Percentiles rank a stretch among this genome's conserved stretches.
Conservation (phyloP, 768 basidiomycete species). For the Naganishia antarctica region DNA sequence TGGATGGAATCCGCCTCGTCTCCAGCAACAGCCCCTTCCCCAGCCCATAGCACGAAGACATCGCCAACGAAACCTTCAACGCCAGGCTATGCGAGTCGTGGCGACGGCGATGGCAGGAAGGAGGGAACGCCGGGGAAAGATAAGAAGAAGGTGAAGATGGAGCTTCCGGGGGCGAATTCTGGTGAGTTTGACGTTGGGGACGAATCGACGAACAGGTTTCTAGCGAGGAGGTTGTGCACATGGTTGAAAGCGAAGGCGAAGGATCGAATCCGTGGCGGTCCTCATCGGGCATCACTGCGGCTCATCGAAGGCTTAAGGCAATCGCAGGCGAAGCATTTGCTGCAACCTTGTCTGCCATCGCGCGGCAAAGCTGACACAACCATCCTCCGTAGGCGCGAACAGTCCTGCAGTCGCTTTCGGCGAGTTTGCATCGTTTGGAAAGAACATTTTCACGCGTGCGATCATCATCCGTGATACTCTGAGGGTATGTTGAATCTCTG, state of each 20-base stretch:
- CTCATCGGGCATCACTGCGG: too few relatives aligned
- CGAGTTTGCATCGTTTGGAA: conserved; percentile 16
- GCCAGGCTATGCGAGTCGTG: not conserved
- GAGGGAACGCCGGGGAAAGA: not conserved
- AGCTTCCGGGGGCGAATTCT: not conserved
- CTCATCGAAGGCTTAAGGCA: too few relatives aligned
- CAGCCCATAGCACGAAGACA: not conserved
- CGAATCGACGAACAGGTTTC: too few relatives aligned
- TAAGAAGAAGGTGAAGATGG: conserved; percentile 15
- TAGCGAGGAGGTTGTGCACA: too few relatives aligned
- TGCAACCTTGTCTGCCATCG: too few relatives aligned
- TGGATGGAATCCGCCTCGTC: conserved; percentile 11
- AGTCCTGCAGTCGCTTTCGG: conserved; percentile 11
- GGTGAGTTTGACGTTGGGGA: not conserved
- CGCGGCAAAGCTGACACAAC: too few relatives aligned
- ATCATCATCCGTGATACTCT: conserved; percentile 17
- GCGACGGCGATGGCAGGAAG: not conserved
- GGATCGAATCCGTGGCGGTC: too few relatives aligned
- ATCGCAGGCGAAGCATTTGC: too few relatives aligned
- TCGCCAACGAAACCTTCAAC: conserved; percentile 10
- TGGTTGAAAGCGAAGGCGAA: too few relatives aligned
- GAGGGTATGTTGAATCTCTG: too few relatives aligned
- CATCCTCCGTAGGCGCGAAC: not conserved
- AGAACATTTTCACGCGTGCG: conserved; percentile 9
- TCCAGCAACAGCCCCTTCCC: not conserved